These are phyloP conservation scores for Dactylellina haptotyla DNA, from an alignment of 2,329 filamentous ascomycete genomes.

Conservation along the genomic window DNA sequence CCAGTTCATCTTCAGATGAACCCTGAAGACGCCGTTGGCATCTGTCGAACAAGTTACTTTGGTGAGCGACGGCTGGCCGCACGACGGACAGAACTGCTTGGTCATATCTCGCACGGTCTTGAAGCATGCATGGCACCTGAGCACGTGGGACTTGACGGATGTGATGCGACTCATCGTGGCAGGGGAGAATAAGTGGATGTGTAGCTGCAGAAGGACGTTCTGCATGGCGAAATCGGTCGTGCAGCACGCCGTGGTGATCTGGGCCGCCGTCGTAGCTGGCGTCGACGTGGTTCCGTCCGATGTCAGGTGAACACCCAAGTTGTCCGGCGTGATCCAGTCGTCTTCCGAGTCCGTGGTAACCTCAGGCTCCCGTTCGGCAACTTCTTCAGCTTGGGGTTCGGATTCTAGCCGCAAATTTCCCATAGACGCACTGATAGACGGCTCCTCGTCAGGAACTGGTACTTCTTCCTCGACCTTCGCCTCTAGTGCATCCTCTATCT, in stretches of 20 bases:
- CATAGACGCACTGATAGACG: not conserved
- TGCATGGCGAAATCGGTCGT: conserved; percentile 98
- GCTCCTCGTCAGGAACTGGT: not conserved
- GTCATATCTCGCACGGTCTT: conserved; percentile 77
- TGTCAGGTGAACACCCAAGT: conserved; percentile 78
- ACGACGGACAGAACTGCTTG: conserved; percentile 91
- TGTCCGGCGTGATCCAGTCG: conserved; percentile 92
- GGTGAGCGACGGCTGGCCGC: conserved; percentile 86
- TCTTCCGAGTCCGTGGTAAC: conserved; percentile 63
- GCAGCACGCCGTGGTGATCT: conserved; percentile 87
- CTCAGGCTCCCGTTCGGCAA: conserved; percentile 55
- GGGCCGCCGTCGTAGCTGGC: conserved; percentile 66
- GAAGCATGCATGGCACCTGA: conserved; percentile 96
- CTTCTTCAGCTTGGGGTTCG: not conserved
- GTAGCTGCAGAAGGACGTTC: conserved; percentile 93
- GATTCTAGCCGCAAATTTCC: not conserved
- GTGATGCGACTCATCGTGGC: conserved; percentile 76
- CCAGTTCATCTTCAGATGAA: conserved; percentile 93
- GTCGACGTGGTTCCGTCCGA: conserved; percentile 59
- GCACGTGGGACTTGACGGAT: conserved; percentile 85
- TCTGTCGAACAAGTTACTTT: conserved; percentile 87
- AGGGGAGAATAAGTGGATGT: conserved; percentile 85
- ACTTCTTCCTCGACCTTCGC: not conserved
- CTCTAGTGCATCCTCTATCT: no score
- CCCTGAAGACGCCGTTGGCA: conserved; percentile 78